Conservation (phyloP, 768 basidiomycete genomes). For the Coprinopsis cinerea region DNA sequence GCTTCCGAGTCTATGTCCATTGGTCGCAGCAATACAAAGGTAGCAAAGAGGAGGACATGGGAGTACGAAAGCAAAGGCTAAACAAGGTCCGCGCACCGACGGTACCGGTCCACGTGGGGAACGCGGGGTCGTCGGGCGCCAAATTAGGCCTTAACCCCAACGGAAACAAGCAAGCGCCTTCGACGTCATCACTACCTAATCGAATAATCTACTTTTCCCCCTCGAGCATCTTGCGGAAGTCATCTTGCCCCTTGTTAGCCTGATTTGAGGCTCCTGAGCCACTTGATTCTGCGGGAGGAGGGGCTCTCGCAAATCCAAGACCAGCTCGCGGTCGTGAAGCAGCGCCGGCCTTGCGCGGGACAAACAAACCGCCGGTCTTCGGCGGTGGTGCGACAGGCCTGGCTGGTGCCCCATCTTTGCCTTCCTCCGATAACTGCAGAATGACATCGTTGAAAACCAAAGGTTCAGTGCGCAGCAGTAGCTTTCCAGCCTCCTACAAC, state of each 20-base stretch:
- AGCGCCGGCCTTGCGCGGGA: slow-evolving; percentile 53
- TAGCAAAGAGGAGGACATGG: background rate
- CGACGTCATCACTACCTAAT: slow-evolving; percentile 3
- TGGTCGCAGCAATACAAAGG: too few species aligned
- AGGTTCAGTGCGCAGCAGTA: slow-evolving; percentile 67
- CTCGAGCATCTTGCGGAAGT: slow-evolving; percentile 77
- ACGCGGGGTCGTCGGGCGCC: background rate
- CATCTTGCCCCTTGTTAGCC: slow-evolving; percentile 59
- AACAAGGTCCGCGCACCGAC: too few species aligned
- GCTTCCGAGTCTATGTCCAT: slow-evolving; percentile 27
- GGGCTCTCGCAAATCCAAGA: slow-evolving; percentile 42
- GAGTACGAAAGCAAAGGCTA: background rate
- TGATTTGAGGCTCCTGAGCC: slow-evolving; percentile 18
- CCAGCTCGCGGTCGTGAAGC: slow-evolving; percentile 65
- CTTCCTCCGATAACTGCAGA: slow-evolving; percentile 57
- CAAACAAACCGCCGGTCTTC: slow-evolving; percentile 48
- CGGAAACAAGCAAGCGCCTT: background rate
- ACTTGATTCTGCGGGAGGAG: slow-evolving; percentile 16
- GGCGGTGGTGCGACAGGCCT: slow-evolving; percentile 29
- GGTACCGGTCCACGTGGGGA: background rate
- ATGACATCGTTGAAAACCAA: slow-evolving; percentile 60
- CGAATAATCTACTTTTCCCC: slow-evolving; percentile 9
- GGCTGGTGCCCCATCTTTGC: slow-evolving; percentile 24
- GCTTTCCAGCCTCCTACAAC: slow-evolving; percentile 73
- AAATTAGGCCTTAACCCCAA: background rate